Conservation (phyloP, 768 basidiomycete genomes). For the Suillus tomentosus region DNA sequence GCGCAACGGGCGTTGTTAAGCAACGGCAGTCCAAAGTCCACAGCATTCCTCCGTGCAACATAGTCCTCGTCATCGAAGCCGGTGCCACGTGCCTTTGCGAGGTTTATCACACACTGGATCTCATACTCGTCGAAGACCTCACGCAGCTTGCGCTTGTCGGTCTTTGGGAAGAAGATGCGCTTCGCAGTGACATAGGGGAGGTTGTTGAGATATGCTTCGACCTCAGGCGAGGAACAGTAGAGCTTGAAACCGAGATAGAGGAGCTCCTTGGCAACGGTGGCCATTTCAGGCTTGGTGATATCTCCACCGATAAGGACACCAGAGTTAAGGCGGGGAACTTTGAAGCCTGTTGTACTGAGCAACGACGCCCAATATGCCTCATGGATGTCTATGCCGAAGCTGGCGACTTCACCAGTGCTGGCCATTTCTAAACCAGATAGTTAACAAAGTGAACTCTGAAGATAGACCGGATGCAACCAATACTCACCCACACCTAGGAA, state of each 20-base stretch:
- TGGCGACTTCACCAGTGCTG: conserved; percentile 95
- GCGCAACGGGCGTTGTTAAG: conserved; percentile 91
- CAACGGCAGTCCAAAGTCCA: conserved; percentile 92
- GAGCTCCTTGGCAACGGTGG: conserved; percentile 74
- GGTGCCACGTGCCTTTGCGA: conserved; percentile 76
- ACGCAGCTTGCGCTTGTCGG: conserved; percentile 93
- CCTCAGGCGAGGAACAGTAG: conserved; percentile 78
- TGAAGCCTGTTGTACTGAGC: conserved; percentile 96
- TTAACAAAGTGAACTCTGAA: conserved; percentile 2
- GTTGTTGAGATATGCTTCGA: conserved; percentile 80
- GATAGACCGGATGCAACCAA: background rate
- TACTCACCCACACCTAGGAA: conserved; percentile 90
- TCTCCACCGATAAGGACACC: conserved; percentile 96
- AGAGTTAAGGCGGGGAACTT: conserved; percentile 77
- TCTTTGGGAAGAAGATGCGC: conserved; percentile 94
- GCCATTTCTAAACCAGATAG: conserved; percentile 79
- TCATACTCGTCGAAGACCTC: conserved; percentile 94
- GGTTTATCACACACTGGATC: conserved; percentile 93
- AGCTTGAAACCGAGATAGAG: conserved; percentile 92
- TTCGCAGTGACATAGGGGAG: conserved; percentile 79
- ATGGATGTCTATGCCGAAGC: conserved; percentile 90
- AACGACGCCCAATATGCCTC: conserved; percentile 97
- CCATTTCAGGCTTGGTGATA: conserved; percentile 84
- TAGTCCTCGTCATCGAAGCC: conserved; percentile 91
- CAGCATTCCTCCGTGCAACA: conserved; percentile 93